Percentiles rank a stretch among this genome's conserved stretches.
phyloP scores from a whole-genome alignment of 306 rosid species.

The Rosa persica region DNA sequence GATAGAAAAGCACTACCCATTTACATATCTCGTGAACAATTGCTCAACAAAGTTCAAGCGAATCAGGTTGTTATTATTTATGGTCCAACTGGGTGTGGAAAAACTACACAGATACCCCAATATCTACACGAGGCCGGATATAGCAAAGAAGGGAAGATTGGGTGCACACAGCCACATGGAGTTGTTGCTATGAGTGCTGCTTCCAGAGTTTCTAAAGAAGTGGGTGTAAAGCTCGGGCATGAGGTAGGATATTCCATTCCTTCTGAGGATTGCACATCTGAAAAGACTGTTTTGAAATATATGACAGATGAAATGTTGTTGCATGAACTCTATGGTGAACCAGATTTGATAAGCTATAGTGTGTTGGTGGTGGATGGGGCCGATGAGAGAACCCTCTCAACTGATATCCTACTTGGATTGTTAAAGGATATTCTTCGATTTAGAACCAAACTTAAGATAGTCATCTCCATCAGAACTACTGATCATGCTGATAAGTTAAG shows the following conservation, averaged over 20 bases:
- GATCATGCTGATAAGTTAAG: constrained; percentile 69
- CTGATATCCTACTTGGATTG: constrained; percentile 79
- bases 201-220: constrained; percentile 80
- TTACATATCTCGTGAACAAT: constrained; percentile 31
- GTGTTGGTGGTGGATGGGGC: constrained; percentile 97
- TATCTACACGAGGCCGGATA: constrained; percentile 93
- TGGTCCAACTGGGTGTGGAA: constrained; percentile 92
- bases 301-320: constrained; percentile 94
- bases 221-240: constrained; percentile 83
- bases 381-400: constrained; percentile 90
- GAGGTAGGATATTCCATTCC: constrained; percentile 94
- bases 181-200: constrained; percentile 94
- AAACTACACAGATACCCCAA: constrained; percentile 92
- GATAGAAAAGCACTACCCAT: constrained; percentile 72
- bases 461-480: constrained; percentile 79
- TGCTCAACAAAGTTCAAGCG: constrained; percentile 58
- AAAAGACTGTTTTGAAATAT: constrained; percentile 75
- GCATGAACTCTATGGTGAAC: constrained; percentile 82
- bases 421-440: constrained; percentile 77
- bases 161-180: constrained; percentile 84
- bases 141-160: constrained; percentile 80
- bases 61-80: constrained; percentile 90
- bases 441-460: constrained; percentile 38
- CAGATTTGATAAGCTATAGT: constrained; percentile 79
- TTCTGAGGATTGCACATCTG: constrained; percentile 65